These are phyloP conservation scores for Sanguinoderma infundibulare DNA, from an alignment of 1,284 basidiomycete species.

Conservation along the genomic window DNA sequence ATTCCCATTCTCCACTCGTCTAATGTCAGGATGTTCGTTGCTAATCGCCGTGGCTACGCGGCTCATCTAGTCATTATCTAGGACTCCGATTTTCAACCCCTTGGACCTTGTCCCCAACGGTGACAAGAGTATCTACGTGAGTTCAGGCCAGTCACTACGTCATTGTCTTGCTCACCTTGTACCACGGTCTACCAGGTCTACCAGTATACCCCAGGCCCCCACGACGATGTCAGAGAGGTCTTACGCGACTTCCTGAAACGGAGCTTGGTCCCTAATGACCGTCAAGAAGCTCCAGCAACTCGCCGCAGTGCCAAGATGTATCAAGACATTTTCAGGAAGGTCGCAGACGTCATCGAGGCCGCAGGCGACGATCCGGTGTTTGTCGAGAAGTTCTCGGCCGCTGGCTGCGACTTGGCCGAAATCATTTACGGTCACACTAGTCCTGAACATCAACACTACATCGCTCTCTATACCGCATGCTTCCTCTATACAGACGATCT, in stretches of 20 bases:
- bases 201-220: too few species aligned
- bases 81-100: too few species aligned
- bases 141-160: too few species aligned
- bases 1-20: too few species aligned
- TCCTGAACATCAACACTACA: constrained; percentile 6
- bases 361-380: neutral
- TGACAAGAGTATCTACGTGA: too few species aligned
- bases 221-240: neutral
- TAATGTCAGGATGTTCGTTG: too few species aligned
- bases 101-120: too few species aligned
- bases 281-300: too few species aligned
- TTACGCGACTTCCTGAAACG: neutral
- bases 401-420: constrained; percentile 8
- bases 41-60: too few species aligned
- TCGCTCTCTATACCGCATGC: constrained; percentile 14
- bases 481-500: constrained; percentile 13
- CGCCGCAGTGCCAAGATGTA: neutral
- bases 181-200: too few species aligned
- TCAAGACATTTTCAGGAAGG: neutral
- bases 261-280: neutral
- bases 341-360: neutral
- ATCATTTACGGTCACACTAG: constrained; percentile 8
- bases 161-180: too few species aligned
- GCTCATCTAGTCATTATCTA: too few species aligned
- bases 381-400: constrained; percentile 1